Evolutionary conservation across 139 green algal genomes (phyloP).

Genomic region (Choricystis sp.): DNA sequence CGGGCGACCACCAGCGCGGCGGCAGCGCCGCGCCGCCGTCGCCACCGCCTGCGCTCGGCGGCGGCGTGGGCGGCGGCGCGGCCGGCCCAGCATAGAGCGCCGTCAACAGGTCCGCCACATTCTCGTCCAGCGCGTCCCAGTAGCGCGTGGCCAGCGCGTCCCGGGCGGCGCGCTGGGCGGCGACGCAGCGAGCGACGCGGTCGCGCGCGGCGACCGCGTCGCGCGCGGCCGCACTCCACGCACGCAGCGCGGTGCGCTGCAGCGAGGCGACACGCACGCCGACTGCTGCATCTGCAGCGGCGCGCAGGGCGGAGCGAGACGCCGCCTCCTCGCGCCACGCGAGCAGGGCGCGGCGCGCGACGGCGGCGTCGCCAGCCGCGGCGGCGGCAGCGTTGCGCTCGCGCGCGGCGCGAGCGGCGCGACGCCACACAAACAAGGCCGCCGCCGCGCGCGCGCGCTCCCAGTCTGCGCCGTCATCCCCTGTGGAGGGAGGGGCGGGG

Average conservation of each 20-base stretch:
- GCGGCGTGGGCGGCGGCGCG: too few species aligned
- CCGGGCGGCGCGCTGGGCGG: slow-evolving; percentile 44
- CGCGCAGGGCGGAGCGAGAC: neutral
- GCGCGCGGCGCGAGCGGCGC: too few species aligned
- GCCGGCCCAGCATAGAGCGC: neutral
- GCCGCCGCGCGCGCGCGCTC: too few species aligned
- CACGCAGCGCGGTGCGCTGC: slow-evolving; percentile 4
- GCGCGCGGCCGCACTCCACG: slow-evolving; percentile 8
- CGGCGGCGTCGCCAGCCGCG: neutral
- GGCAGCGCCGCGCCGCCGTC: too few species aligned
- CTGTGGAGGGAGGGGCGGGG: too few species aligned
- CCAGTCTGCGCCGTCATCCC: too few species aligned
- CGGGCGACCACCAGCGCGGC: too few species aligned
- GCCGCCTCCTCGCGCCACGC: slow-evolving; percentile 5
- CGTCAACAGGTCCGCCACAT: slow-evolving; percentile 14
- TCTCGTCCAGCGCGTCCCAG: slow-evolving; percentile 51
- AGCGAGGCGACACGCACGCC: slow-evolving; percentile 7
- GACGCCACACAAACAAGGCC: too few species aligned
- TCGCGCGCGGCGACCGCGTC: slow-evolving; percentile 6
- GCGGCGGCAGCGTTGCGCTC: slow-evolving; percentile 7
- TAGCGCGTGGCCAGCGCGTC: slow-evolving; percentile 44
- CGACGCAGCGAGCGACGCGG: slow-evolving; percentile 27
- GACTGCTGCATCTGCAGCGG: neutral
- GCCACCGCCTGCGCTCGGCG: neutral
- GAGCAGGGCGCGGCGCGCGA: slow-evolving; percentile 2